phyloP scores from a whole-genome alignment of 129 eudicot genomes.

The Saposhnikovia divaricata region DNA sequence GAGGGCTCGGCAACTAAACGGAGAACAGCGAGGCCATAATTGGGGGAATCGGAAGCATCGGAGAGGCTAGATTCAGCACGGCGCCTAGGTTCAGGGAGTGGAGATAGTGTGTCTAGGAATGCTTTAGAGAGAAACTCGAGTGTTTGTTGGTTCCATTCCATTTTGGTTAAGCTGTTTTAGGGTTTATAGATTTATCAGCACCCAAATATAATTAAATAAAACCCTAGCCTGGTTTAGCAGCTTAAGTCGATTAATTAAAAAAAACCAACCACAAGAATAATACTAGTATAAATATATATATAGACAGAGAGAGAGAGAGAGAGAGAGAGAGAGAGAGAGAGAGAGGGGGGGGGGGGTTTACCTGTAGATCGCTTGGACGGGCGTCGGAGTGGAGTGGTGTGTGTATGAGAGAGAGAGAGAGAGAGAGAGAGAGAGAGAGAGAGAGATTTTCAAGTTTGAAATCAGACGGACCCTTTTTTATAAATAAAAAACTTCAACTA shows the following conservation, averaged over 20 bases:
- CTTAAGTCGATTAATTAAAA: neutral
- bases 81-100: constrained; percentile 69
- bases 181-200: constrained; percentile 19
- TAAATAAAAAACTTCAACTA: too few relatives aligned
- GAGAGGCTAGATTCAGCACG: constrained; percentile 63
- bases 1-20: constrained; percentile 61
- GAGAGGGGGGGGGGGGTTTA: too few relatives aligned
- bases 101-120: constrained; percentile 69
- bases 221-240: neutral
- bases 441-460: neutral
- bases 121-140: constrained; percentile 61
- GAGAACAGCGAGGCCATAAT: constrained; percentile 81
- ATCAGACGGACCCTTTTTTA: neutral
- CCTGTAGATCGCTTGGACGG: neutral
- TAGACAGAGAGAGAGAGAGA: neutral
- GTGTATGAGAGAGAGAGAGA: too few relatives aligned
- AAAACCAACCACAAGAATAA: neutral
- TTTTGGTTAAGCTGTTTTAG: constrained; percentile 13
- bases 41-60: constrained; percentile 54
- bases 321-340: neutral
- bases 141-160: constrained; percentile 77
- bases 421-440: neutral
- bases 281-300: neutral
- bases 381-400: neutral
- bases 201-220: neutral